Percentiles rank a stretch among this genome's conserved stretches.
Evolutionary conservation across 352 stramenopile species (phyloP).

Genomic region (Thalassiosira ordinaria): DNA sequence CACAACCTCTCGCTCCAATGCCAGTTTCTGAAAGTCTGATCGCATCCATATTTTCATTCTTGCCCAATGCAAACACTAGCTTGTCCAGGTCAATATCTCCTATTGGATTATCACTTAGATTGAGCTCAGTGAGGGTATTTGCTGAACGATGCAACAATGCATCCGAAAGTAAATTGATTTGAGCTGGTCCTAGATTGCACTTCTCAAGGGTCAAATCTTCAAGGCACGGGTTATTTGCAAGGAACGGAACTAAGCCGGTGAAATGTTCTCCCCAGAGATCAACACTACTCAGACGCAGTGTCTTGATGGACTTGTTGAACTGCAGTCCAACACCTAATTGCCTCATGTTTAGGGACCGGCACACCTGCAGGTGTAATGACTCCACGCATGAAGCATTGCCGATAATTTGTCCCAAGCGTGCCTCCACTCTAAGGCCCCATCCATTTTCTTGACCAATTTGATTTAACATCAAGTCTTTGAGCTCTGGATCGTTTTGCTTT

Average conservation of each 20-base stretch:
- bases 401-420: conserved; percentile 24
- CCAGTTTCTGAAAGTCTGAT: conserved; percentile 6
- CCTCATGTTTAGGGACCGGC: background rate
- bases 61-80: conserved; percentile 16
- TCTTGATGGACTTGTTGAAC: conserved; percentile 18
- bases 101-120: conserved; percentile 19
- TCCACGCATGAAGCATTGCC: conserved; percentile 17
- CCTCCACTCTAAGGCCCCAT: background rate
- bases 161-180: conserved; percentile 15
- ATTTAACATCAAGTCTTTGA: background rate
- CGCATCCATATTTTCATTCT: conserved; percentile 2
- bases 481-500: conserved; percentile 23
- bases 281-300: no score
- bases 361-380: background rate
- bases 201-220: conserved; percentile 8
- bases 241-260: conserved; percentile 12
- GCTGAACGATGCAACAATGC: conserved; percentile 27
- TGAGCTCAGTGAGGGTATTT: conserved; percentile 24
- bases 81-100: conserved; percentile 29
- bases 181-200: conserved; percentile 1
- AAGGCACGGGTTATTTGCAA: conserved; percentile 22
- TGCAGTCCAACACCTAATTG: conserved; percentile 5
- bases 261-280: conserved; percentile 3
- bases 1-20: conserved; percentile 23
- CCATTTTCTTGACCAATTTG: background rate